Base-by-base conservation (phyloP, 2,329 filamentous ascomycete genomes). In the Aspergillus felis region DNA sequence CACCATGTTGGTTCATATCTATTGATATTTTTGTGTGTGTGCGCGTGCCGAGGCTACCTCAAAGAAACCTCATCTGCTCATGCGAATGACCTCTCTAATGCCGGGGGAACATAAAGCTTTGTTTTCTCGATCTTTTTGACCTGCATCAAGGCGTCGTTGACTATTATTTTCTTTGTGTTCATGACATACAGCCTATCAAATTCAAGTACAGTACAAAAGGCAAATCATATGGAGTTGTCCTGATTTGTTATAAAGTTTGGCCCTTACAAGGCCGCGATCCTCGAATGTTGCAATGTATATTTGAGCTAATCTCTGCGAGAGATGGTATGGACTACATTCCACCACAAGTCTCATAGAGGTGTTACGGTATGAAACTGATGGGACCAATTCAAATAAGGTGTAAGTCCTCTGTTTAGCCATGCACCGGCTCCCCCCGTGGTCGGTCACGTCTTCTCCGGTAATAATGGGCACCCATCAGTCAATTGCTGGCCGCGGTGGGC, bases 131-230 rank as follows among this genome's bases (percentile, higher is more conserved):
- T 59, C 56, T 47, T 24, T 50, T 53, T 50, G 54, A 57, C 57
- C 51, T 63, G 60, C 63, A 63, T 62, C 41, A 51, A 63, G 62
- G 61, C 62, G 64, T 62, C 58, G 53, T 57, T 55, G 59, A 58
- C 12, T 32, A 12, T 22, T 29, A 7, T 12, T 20, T 29, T 35
- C 8, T 50, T 22, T 38, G 12, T 51, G 3, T 32, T 22, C 14
- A 22, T 25, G 52, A 42, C 14, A 35, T 54, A 54, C 42, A 54
- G 44, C 44, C 10, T 47, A 32, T 49, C n/a, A 5, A 54, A 28
- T 35, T 22, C 35, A 51, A 17, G 49, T 24, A 44, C 35, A 42
- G 51, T 42, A 53, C 38, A 38, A 12, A 24, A 25, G 25, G 38
- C 12, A 54, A 54, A 54, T 46, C 24, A n/a, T 32, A 54, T 35